Evolutionary conservation across 2,329 filamentous ascomycete species (phyloP).

Genomic region (Ophiostoma fasciatum): DNA sequence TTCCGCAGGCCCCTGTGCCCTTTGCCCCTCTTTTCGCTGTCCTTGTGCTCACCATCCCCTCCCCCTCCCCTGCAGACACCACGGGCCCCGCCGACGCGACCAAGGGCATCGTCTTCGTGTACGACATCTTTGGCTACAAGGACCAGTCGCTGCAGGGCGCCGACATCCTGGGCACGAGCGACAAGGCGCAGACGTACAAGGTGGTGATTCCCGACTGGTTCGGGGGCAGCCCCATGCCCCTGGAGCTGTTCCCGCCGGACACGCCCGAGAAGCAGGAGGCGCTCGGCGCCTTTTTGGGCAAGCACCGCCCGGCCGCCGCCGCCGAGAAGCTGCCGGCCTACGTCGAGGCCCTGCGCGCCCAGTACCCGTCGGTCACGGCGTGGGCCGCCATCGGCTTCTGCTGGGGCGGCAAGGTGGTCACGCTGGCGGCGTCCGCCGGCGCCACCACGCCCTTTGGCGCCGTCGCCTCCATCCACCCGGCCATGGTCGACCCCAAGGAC

Average conservation of each 20-base stretch:
- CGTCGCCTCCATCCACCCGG: constrained; percentile 39
- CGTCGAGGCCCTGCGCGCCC: constrained; percentile 34
- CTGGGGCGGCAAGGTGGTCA: constrained; percentile 56
- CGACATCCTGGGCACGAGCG: constrained; percentile 45
- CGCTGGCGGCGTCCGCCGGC: constrained; percentile 33
- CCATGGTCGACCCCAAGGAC: constrained; percentile 49
- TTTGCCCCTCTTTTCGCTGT: not conserved
- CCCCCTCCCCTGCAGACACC: constrained; percentile 25
- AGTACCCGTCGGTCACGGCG: constrained; percentile 39
- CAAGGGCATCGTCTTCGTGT: constrained; percentile 48
- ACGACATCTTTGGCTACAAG: constrained; percentile 57
- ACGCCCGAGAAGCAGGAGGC: constrained; percentile 47
- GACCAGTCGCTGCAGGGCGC: constrained; percentile 56
- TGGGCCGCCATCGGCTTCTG: constrained; percentile 52
- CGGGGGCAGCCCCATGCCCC: constrained; percentile 40
- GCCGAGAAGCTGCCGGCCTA: constrained; percentile 38
- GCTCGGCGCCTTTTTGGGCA: constrained; percentile 42
- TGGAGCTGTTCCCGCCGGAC: constrained; percentile 44
- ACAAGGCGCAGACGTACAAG: constrained; percentile 52
- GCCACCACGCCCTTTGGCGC: constrained; percentile 39
- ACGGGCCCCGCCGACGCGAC: constrained; percentile 30
- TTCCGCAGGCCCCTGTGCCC: constrained; percentile 3
- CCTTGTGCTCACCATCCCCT: too few species aligned
- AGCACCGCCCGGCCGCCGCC: constrained; percentile 31
- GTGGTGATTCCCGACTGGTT: constrained; percentile 93